Conservation (phyloP, 306 rosid species). For the Pyrus communis region DNA sequence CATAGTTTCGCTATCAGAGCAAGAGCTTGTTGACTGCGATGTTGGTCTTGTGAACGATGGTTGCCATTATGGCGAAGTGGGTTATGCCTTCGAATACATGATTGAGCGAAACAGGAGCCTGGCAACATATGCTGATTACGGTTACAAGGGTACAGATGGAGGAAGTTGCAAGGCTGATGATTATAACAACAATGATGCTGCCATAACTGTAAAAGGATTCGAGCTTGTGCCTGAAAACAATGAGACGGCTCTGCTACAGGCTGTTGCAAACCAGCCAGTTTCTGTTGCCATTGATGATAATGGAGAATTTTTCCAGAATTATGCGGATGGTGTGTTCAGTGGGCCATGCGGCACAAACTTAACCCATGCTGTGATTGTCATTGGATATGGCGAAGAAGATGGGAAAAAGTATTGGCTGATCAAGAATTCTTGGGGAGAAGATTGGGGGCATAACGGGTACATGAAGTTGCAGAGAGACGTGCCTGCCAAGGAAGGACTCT, state of each 20-base stretch:
- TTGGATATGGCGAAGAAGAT: not conserved
- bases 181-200: not conserved
- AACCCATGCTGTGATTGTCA: not conserved
- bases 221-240: conserved; percentile 26
- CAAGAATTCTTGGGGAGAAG: not conserved
- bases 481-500: not conserved
- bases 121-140: conserved; percentile 21
- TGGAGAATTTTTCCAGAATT: conserved; percentile 23
- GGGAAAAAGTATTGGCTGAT: not conserved
- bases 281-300: conserved; percentile 35
- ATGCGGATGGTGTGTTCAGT: conserved; percentile 29
- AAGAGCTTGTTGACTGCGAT: conserved; percentile 46
- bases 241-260: conserved; percentile 18
- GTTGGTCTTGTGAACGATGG: not conserved
- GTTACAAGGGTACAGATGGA: conserved; percentile 25
- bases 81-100: conserved; percentile 22
- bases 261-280: conserved; percentile 30
- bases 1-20: conserved; percentile 24
- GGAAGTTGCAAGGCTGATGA: conserved; percentile 8
- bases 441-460: not conserved
- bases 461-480: not conserved
- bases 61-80: too few relatives aligned
- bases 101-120: conserved; percentile 24
- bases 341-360: conserved; percentile 25
- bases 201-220: conserved; percentile 10